Base-by-base conservation (phyloP, 2,329 filamentous ascomycete genomes). In the Beauveria sp. region DNA sequence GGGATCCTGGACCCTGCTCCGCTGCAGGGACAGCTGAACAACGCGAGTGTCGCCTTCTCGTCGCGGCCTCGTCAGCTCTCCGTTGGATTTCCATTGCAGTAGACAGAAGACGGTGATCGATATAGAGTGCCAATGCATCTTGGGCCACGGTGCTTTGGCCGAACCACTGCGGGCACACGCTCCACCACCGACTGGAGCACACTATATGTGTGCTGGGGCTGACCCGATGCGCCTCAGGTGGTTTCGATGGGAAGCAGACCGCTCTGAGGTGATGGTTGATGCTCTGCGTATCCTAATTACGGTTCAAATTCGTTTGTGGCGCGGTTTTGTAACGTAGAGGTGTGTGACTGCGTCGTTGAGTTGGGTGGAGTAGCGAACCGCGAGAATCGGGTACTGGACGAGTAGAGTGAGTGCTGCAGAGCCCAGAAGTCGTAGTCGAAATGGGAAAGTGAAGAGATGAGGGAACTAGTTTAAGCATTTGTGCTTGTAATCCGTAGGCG, bases 1-100 rank as follows among this genome's bases (percentile, higher is more conserved):
- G 3, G 80, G 80, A 61, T 82, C 72, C 47, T 67, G 56, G 46
- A 79, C 65, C 18, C 60, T 57, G 38, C 66, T 66, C 20, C 74
- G 68, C 43, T 81, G 72, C 5, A 79, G 77, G 46, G 76, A 67
- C 62, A 85, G 67, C 55, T 71, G 71, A 55, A 85, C 70, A 5
- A 84, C 79, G 46, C 74, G 78, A 2, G 78, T 75, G 22, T 68
- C 63, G 63, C 74, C 65, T 28, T 71, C 63, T 42, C 68, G 69
- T 60, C 70, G 69, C 14, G 65, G 67, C 26, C 77, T 53, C 22
- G 66, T 63, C 42, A 70, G 65, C 43, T 42, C n/a, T 26, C 30
- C 50, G 34, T 49, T n/a, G 10, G 51, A 28, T 16, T 24, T 20
- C 16, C 51, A 43, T 30, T 40, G 22, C 22, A 49, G 24, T 3